Evolutionary conservation across 257 asterid genomes (phyloP).

Genomic region (Nemophila menziesii): DNA sequence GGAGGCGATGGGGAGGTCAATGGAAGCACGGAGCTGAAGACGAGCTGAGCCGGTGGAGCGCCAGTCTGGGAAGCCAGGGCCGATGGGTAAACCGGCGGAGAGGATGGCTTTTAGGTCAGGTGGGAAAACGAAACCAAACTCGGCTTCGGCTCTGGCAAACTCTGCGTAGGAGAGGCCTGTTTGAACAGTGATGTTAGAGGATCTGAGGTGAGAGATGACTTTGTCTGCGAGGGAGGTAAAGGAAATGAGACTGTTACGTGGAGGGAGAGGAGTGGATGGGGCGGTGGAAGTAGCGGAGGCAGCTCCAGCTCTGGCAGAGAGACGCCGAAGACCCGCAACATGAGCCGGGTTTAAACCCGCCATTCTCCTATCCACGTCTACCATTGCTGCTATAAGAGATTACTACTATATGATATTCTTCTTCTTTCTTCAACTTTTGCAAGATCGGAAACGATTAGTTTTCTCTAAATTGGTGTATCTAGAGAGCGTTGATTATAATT

Average conservation of each 20-base stretch:
- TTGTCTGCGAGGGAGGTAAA: conserved; percentile 65
- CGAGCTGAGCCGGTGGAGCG: conserved; percentile 63
- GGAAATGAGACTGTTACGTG: conserved; percentile 75
- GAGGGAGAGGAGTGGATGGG: conserved; percentile 69
- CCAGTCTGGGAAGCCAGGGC: conserved; percentile 94
- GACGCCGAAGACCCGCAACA: conserved; percentile 86
- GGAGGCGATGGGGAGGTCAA: conserved; percentile 75
- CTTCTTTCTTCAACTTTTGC: neutral
- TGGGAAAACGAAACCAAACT: conserved; percentile 76
- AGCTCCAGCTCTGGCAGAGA: conserved; percentile 91
- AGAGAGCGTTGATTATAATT: neutral
- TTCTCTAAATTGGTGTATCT: neutral
- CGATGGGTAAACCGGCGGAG: conserved; percentile 69
- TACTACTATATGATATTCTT: too few relatives aligned
- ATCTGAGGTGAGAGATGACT: conserved; percentile 53
- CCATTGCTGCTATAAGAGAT: conserved; percentile 30
- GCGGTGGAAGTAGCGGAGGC: conserved; percentile 47
- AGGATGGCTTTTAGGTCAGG: conserved; percentile 87
- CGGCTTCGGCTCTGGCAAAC: conserved; percentile 85
- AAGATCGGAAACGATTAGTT: neutral
- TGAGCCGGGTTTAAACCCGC: conserved; percentile 78
- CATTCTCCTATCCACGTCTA: conserved; percentile 96
- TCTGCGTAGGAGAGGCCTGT: conserved; percentile 64
- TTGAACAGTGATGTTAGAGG: conserved; percentile 47
- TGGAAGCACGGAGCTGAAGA: conserved; percentile 69